Evolutionary conservation across 202 grass and related monocot genomes (phyloP), one percentile per base, ranked within the genome.

Genomic region (Schoenoplectus triqueter): DNA sequence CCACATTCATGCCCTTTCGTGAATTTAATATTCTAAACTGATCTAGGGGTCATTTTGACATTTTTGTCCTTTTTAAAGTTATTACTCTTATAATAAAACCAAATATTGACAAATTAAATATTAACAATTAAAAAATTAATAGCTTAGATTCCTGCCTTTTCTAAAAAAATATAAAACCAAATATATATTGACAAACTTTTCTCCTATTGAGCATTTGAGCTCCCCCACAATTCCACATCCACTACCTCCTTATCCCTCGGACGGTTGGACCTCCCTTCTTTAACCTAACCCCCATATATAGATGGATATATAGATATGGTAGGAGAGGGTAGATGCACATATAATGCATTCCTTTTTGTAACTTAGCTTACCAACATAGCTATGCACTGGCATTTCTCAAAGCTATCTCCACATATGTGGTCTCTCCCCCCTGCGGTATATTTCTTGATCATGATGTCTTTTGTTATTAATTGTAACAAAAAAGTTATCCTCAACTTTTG

Each of bases 341-440:
- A 78, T 78, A 59, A 78, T 59, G 46, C 52, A 57, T 10, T 21
- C 11, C 73, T 78, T 78, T 60, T 78, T 78, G 52, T 57, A 60
- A 42, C 52, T 44, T 78, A 44, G 74, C 51, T 42, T 60, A 57
- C 54, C 21, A 42, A 7, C n/a, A 19, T n/a, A 78, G 31, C 22
- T 78, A 42, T 31, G 31, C 73, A 57, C 50, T 77, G 51, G 73
- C 73, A 77, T 77, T 31, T 31, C 31, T 76, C 31, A 31, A 31
- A 73, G 69, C 72, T 52, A 51, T 55, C 72, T 49, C 72, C 72
- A 55, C 50, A 8, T 11, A 31, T 56, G 72, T 76, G 72, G 50
- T 48, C n/a, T 48, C 72, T 31, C 11, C 20, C 1, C 31, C 31
- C 72, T 56, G 10, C 11, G 39, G 20, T 77, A 1, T 40, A 77